Base-by-base conservation (phyloP, 2,329 filamentous ascomycete species). In the Microcyclosporella mali region DNA sequence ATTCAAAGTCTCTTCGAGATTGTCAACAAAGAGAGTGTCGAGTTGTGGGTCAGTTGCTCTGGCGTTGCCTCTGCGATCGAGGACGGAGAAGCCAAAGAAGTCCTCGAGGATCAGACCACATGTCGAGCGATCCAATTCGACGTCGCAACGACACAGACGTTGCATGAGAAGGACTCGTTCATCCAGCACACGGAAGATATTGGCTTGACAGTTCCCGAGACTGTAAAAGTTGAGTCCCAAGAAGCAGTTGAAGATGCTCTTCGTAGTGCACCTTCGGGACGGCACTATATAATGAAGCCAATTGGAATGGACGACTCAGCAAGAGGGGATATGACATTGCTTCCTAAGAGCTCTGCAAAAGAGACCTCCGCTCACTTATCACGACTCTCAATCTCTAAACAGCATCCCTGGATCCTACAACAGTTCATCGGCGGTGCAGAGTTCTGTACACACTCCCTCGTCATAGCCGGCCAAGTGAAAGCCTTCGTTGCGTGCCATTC, bases 31-130 rank as follows among this genome's bases (percentile, higher is more conserved):
- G 82, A 88, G 49, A 68, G 72, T 0, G 73, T 85, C 3, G 76
- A 86, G 43, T 63, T 88, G 2, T 89, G 84, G 84, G 77, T 88
- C 2, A 81, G 78, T 15, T 86, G 83, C 54, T 86, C 83, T 0
- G 81, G 79, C n/a, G 78, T 84, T 7, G 72, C 75, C 1, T 78
- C 75, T 1, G 80, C 79, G 0, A 63, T 82, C 10, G 79, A 84
- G 55, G 84, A 88, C 58, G 83, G 78, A 0, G 62, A 74, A 28
- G 81, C 81, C 1, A 81, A 79, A 49, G 75, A 83, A 43, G 65
- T 72, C 2, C 65, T 86, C 14, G 78, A 84, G 52, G 64, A 66
- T 11, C 66, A 72, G 27, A 81, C 79, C 0, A 51, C 51, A 1
- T 84, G 82, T 56, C 75, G 69, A 48, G 81, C 75, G 2, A 70